phyloP scores from a whole-genome alignment of 495 filamentous ascomycete genomes.

The Neurospora cerealis region DNA sequence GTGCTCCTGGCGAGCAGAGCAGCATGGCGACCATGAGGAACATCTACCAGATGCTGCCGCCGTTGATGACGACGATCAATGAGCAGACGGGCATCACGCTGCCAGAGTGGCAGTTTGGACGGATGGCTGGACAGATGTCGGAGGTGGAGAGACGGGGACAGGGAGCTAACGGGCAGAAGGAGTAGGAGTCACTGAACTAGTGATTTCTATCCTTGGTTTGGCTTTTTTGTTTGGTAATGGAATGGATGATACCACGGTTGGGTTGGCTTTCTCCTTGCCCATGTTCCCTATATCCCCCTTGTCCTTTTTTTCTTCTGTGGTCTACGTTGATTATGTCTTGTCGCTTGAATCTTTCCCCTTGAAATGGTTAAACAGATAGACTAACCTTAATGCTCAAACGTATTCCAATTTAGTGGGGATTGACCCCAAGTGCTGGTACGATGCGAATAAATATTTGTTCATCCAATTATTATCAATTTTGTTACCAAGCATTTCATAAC shows the following conservation, averaged over 20 bases:
- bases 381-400: neutral
- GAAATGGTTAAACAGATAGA: neutral
- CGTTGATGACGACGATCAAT: constrained; percentile 68
- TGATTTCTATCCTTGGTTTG: neutral
- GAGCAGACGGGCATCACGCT: constrained; percentile 73
- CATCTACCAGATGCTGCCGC: constrained; percentile 69
- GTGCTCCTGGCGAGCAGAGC: constrained; percentile 18
- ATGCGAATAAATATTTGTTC: neutral
- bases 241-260: neutral
- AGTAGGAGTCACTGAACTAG: neutral
- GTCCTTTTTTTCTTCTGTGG: neutral
- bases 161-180: neutral
- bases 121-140: constrained; percentile 25
- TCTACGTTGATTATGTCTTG: neutral
- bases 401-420: neutral
- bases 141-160: constrained; percentile 10
- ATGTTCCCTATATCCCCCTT: neutral
- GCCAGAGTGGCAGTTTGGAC: constrained; percentile 59
- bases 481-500: too few species aligned
- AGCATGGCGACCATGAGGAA: constrained; percentile 33
- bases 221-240: neutral
- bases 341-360: neutral
- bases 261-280: neutral
- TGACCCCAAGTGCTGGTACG: neutral
- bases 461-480: too few species aligned